Conservation (phyloP, 164 flowering plant species). For the Piper betle region DNA sequence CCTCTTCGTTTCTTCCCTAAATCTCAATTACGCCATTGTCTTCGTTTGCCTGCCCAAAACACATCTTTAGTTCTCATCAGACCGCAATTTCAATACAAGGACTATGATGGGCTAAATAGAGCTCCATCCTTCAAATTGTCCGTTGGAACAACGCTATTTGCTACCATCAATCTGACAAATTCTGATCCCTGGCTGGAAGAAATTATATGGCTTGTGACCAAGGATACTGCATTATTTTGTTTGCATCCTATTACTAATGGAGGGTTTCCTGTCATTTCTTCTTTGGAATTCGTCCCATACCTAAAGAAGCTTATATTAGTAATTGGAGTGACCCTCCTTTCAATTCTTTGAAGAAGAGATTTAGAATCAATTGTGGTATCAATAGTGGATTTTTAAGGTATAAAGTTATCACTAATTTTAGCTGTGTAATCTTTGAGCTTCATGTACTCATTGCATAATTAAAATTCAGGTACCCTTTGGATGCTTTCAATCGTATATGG, state of each 20-base stretch:
- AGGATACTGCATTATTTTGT: slow-evolving; percentile 46
- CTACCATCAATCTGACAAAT: slow-evolving; percentile 34
- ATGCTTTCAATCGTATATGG: slow-evolving; percentile 80
- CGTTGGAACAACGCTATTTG: slow-evolving; percentile 46
- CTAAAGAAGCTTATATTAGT: slow-evolving; percentile 42
- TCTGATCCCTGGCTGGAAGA: slow-evolving; percentile 77
- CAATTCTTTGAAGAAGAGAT: slow-evolving; percentile 40
- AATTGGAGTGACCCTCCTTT: slow-evolving; percentile 28
- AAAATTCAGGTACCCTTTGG: slow-evolving; percentile 55
- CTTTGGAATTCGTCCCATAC: slow-evolving; percentile 72
- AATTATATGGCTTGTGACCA: slow-evolving; percentile 48
- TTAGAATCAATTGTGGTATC: slow-evolving; percentile 62
- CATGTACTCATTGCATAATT: too few species aligned
- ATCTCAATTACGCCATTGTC: slow-evolving; percentile 37
- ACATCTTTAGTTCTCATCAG: slow-evolving; percentile 48
- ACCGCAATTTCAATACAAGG: slow-evolving; percentile 55
- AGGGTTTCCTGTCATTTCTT: slow-evolving; percentile 68
- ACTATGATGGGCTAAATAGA: slow-evolving; percentile 49
- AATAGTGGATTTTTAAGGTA: slow-evolving; percentile 46
- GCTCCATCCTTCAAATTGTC: slow-evolving; percentile 73
- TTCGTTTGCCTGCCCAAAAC: slow-evolving; percentile 40
- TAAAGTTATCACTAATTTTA: neutral
- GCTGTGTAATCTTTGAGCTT: neutral
- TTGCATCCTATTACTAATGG: slow-evolving; percentile 37
- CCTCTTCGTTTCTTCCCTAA: slow-evolving; percentile 58